Evolutionary conservation across 2,329 filamentous ascomycete species (phyloP).

Genomic region (Lachnellula subtilissima): DNA sequence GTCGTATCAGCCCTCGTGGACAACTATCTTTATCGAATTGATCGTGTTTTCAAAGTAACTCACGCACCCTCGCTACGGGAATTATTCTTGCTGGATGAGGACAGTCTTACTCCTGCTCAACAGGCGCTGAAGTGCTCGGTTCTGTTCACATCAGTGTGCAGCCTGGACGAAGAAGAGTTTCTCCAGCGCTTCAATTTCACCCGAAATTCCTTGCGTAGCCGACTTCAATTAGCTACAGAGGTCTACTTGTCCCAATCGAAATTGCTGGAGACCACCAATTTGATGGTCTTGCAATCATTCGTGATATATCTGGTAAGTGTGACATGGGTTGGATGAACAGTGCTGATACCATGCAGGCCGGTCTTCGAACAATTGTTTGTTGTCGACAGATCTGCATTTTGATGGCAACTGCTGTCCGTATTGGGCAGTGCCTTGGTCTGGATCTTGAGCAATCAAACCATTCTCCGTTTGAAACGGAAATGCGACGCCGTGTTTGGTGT

Average conservation of each 20-base stretch:
- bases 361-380: background rate
- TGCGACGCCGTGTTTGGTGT: background rate
- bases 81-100: background rate
- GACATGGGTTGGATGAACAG: background rate
- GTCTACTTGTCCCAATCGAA: background rate
- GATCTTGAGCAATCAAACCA: background rate
- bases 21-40: constrained; percentile 1
- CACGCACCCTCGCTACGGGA: background rate
- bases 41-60: constrained; percentile 1
- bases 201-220: background rate
- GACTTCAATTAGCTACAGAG: background rate
- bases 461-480: background rate
- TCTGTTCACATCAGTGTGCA: background rate
- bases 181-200: background rate
- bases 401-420: constrained; percentile 1
- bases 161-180: background rate
- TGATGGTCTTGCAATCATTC: constrained; percentile 3
- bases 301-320: constrained; percentile 3
- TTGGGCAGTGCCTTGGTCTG: constrained; percentile 2
- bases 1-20: background rate
- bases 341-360: background rate
- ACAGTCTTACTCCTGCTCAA: background rate
- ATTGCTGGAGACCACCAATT: background rate
- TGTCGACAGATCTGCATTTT: background rate
- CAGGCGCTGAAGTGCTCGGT: constrained; percentile 1